Evolutionary conservation across 78 protist genomes (phyloP).

Genomic region (Protostelium mycophagum): DNA sequence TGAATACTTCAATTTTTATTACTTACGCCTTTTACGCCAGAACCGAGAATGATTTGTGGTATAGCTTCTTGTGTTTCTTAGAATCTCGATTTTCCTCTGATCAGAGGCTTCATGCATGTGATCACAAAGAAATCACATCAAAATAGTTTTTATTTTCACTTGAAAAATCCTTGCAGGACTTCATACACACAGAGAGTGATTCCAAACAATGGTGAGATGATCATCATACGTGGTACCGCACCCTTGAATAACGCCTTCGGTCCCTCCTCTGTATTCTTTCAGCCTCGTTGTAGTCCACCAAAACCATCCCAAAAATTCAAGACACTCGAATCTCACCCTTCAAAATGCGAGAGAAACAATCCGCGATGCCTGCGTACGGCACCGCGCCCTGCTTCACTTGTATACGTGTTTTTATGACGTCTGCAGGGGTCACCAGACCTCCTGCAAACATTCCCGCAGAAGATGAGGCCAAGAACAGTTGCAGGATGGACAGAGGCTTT

Average conservation of each 20-base stretch:
- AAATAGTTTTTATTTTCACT: too few relatives aligned
- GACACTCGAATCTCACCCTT: background rate
- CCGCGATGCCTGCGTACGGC: slow-evolving; percentile 54
- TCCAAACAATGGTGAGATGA: slow-evolving; percentile 74
- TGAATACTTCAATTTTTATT: too few relatives aligned
- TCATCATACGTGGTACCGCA: slow-evolving; percentile 44
- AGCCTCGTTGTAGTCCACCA: background rate
- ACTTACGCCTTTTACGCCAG: too few relatives aligned
- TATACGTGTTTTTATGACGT: slow-evolving; percentile 74
- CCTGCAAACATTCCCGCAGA: slow-evolving; percentile 64
- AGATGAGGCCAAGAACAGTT: slow-evolving; percentile 9
- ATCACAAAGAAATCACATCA: too few relatives aligned
- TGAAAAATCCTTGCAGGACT: slow-evolving; percentile 19
- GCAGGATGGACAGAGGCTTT: background rate
- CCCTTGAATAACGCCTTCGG: slow-evolving; percentile 67
- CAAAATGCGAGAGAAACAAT: slow-evolving; percentile 42
- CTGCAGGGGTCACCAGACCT: slow-evolving; percentile 60
- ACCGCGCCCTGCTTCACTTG: slow-evolving; percentile 69
- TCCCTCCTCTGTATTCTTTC: slow-evolving; percentile 41
- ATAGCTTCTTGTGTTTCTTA: too few relatives aligned
- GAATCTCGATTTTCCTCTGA: too few relatives aligned
- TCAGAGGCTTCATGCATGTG: too few relatives aligned
- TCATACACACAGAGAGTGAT: slow-evolving; percentile 68
- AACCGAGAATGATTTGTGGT: too few relatives aligned
- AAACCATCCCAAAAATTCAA: background rate